Base-by-base conservation (phyloP, 164 flowering plant genomes). In the Protea cynaroides region DNA sequence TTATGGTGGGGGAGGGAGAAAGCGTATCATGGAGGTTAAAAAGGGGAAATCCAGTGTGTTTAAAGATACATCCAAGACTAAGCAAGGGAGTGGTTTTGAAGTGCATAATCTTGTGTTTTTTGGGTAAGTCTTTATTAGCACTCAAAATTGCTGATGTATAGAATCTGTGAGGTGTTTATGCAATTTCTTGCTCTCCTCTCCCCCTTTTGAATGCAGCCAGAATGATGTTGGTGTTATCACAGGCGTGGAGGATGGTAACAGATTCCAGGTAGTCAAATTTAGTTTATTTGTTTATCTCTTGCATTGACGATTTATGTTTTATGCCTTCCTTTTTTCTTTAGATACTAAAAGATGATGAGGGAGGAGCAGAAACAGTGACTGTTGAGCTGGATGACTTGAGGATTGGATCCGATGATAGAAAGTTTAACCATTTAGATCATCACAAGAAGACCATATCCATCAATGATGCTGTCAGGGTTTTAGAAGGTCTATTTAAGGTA, bases 401-500 rank as follows among this genome's bases (percentile, higher is more conserved):
- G 73, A 75, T 56, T 75, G 84, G 79, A 29, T 66, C 71, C 10
- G 64, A 64, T 61, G 95, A 91, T 49, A 79, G 65, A 56, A 85
- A 78, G 71, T 86, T 89, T 69, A 78, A 86, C 55, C 87, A 87
- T 56, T 73, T 75, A 29, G 99, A 92, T 78, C 76, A 70, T 25
- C 66, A 71, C 57, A 75, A 44, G 80, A 85, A 83, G 74, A 70
- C 64, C 49, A 72, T 92, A 74, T 81, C 82, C 5, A 43, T 82
- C 54, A 81, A 75, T 72, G 97, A 92, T 64, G 70, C 68, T 58
- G 86, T 92, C 57, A 82, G 69, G 69, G 76, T 95, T 67, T 68
- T 80, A 75, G 89, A 88, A 65, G 99, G 99, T 59, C 87, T 88
- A 72, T 72, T 63, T 37, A 62, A 86, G 99, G 99, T 92, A 38